Percentiles rank a stretch among this genome's conserved stretches.
Evolutionary conservation across 2,329 filamentous ascomycete genomes (phyloP).

Genomic region (Colletotrichum siamense): DNA sequence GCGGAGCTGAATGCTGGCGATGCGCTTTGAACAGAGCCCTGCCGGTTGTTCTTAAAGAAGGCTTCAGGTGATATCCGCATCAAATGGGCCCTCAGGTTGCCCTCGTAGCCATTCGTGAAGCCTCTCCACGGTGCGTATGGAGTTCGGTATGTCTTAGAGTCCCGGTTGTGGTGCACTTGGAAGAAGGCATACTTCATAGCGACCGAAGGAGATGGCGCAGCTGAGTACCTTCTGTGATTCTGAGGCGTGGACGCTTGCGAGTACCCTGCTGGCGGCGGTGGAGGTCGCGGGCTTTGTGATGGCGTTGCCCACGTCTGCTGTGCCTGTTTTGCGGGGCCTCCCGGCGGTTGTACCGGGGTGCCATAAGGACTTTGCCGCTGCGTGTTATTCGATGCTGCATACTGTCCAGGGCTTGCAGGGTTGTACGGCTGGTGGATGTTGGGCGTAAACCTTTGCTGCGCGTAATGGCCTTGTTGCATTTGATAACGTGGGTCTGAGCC

Average conservation of each 20-base stretch:
- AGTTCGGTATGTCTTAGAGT: constrained; percentile 61
- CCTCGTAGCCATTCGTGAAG: constrained; percentile 67
- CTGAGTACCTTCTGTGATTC: constrained; percentile 20
- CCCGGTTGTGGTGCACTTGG: constrained; percentile 64
- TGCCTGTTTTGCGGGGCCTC: not conserved
- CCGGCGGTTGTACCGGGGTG: constrained; percentile 2
- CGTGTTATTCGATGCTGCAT: not conserved
- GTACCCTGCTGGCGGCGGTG: not conserved
- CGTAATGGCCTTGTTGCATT: constrained; percentile 17
- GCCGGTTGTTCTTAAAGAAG: constrained; percentile 30
- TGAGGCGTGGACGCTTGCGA: constrained; percentile 6
- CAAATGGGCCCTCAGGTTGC: constrained; percentile 51
- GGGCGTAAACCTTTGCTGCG: constrained; percentile 30
- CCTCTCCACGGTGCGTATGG: constrained; percentile 63
- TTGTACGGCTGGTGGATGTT: not conserved
- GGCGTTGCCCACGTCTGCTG: constrained; percentile 10
- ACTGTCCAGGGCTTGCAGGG: not conserved
- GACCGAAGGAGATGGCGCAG: constrained; percentile 33
- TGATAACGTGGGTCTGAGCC: constrained; percentile 34
- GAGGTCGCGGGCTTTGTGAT: not conserved
- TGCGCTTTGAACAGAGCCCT: constrained; percentile 21
- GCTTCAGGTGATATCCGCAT: constrained; percentile 42
- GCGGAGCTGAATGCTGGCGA: constrained; percentile 6
- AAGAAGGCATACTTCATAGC: constrained; percentile 64
- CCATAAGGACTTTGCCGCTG: constrained; percentile 4